These are phyloP conservation scores for Linum trigynum DNA, from an alignment of 345 rosid genomes.

Conservation along the genomic window DNA sequence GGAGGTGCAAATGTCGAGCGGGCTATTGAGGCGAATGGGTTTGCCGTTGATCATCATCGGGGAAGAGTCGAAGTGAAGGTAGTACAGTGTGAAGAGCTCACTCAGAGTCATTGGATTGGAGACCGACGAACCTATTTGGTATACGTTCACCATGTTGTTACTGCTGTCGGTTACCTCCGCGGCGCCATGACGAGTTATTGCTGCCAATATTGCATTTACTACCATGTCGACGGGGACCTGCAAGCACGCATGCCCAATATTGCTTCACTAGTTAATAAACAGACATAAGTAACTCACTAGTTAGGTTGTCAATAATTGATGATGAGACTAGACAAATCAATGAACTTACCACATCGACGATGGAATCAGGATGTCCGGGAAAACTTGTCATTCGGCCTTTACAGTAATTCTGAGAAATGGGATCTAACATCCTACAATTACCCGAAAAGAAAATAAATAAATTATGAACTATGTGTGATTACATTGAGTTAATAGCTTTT, in stretches of 20 bases:
- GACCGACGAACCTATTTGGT: not conserved
- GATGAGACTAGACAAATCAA: too few species aligned
- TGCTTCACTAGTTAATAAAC: too few species aligned
- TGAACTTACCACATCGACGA: not conserved
- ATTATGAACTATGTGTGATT: too few species aligned
- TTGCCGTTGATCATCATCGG: not conserved
- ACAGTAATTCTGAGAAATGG: not conserved
- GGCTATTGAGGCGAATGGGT: not conserved
- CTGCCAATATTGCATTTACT: not conserved
- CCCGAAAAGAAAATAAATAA: too few species aligned
- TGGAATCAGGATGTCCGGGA: not conserved
- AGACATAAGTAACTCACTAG: too few species aligned
- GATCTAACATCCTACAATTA: not conserved
- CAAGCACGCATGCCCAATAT: too few species aligned
- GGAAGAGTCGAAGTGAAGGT: not conserved
- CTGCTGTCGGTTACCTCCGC: not conserved
- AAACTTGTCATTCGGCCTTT: not conserved
- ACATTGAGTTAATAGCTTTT: too few species aligned
- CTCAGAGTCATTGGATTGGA: not conserved
- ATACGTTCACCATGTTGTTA: not conserved
- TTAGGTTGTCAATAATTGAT: too few species aligned
- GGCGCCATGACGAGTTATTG: not conserved
- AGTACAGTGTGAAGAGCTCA: not conserved
- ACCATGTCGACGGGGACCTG: not conserved
- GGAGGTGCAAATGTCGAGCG: not conserved